Percentiles rank a stretch among this genome's conserved stretches.
phyloP scores from a whole-genome alignment of 169 alveolate species.

The Plasmodium relictum region DNA sequence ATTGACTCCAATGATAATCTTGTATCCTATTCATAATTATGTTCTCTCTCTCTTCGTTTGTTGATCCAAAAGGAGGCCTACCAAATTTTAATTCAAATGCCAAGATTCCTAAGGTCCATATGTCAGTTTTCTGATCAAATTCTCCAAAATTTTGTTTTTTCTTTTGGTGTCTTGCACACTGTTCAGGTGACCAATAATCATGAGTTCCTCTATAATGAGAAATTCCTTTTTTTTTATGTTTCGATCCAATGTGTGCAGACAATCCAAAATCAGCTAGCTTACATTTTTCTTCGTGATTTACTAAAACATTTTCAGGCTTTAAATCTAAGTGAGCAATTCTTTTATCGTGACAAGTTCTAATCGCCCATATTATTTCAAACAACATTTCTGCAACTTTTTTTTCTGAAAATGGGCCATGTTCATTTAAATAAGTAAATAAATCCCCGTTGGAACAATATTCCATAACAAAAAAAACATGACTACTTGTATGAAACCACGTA shows the following conservation, averaged over 20 bases:
- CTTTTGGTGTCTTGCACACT: constrained; percentile 84
- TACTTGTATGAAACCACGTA: constrained; percentile 89
- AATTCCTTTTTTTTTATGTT: constrained; percentile 79
- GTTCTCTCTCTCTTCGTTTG: constrained; percentile 81
- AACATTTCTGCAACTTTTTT: constrained; percentile 83
- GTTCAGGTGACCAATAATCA: constrained; percentile 90
- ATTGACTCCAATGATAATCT: constrained; percentile 80
- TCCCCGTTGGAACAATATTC: constrained; percentile 90
- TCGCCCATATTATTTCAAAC: constrained; percentile 90
- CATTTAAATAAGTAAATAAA: constrained; percentile 81
- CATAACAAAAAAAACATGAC: constrained; percentile 88
- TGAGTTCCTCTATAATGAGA: constrained; percentile 79
- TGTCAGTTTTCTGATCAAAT: constrained; percentile 88
- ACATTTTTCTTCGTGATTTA: constrained; percentile 85
- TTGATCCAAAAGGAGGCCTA: constrained; percentile 86
- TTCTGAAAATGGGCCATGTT: constrained; percentile 83
- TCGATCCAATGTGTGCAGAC: constrained; percentile 89
- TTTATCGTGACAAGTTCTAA: constrained; percentile 90
- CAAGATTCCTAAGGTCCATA: constrained; percentile 89
- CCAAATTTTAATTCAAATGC: constrained; percentile 89
- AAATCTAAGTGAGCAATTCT: constrained; percentile 90
- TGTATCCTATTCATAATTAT: constrained; percentile 82
- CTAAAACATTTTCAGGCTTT: constrained; percentile 89
- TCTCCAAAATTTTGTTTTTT: constrained; percentile 82
- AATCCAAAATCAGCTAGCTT: constrained; percentile 91